phyloP scores from a whole-genome alignment of 768 basidiomycete species.

The Tremella yokohamensis region DNA sequence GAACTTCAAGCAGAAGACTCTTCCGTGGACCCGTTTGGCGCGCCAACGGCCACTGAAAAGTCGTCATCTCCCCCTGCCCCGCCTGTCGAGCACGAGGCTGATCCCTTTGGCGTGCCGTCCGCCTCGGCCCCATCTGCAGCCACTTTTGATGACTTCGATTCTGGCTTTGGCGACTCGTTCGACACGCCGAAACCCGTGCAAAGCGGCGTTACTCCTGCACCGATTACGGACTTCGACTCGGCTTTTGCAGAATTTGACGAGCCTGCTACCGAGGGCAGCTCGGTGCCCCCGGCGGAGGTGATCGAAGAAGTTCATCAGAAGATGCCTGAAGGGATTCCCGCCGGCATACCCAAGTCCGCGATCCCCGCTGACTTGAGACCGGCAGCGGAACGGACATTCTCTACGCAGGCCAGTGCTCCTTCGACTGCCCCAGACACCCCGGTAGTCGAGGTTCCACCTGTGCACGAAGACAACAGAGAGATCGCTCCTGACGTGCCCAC shows the following conservation, averaged over 20 bases:
- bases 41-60: constrained; percentile 1
- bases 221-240: constrained; percentile 44
- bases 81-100: constrained; percentile 17
- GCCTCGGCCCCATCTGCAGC: background rate
- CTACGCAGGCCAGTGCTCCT: constrained; percentile 39
- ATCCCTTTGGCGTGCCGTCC: constrained; percentile 30
- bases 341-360: constrained; percentile 52
- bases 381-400: constrained; percentile 40
- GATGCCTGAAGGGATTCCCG: constrained; percentile 52
- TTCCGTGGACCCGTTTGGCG: constrained; percentile 25
- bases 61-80: background rate
- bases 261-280: background rate
- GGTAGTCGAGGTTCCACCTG: constrained; percentile 11
- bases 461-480: constrained; percentile 10
- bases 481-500: constrained; percentile 5
- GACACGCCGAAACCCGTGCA: constrained; percentile 16
- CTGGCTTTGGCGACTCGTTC: constrained; percentile 50
- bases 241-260: constrained; percentile 44
- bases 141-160: constrained; percentile 34
- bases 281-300: background rate
- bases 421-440: constrained; percentile 39
- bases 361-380: constrained; percentile 28
- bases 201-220: constrained; percentile 14
- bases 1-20: constrained; percentile 4
- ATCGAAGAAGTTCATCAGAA: constrained; percentile 3